Conservation (phyloP, 805 yeast species). For the Sporopachydermia quercuum region DNA sequence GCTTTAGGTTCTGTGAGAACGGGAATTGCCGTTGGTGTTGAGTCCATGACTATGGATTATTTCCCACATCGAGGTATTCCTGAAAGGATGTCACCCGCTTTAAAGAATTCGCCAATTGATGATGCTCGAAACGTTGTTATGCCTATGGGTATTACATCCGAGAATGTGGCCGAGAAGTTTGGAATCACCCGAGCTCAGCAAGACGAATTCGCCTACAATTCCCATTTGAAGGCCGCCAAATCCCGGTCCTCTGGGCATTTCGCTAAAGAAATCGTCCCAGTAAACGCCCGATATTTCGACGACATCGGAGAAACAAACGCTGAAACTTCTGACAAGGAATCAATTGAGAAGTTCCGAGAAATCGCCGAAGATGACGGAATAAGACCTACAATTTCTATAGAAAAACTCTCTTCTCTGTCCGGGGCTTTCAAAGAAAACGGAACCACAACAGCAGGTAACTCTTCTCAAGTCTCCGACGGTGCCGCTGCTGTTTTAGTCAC, state of each 20-base stretch:
- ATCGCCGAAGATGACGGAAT: conserved; percentile 20
- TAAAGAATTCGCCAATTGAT: conserved; percentile 14
- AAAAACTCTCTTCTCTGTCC: conserved; percentile 17
- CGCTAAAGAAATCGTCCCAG: conserved; percentile 64
- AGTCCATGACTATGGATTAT: conserved; percentile 26
- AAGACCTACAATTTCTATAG: conserved; percentile 15
- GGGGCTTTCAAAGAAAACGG: conserved; percentile 47
- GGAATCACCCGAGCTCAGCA: conserved; percentile 45
- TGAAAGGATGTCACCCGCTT: conserved; percentile 15
- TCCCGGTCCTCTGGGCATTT: conserved; percentile 50
- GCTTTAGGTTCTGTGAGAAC: conserved; percentile 18
- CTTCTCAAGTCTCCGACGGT: conserved; percentile 84
- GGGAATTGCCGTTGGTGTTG: conserved; percentile 28
- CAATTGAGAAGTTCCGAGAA: conserved; percentile 7
- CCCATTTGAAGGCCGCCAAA: conserved; percentile 55
- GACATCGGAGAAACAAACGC: conserved; percentile 9
- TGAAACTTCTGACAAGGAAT: conserved; percentile 6
- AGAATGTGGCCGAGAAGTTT: conserved; percentile 54
- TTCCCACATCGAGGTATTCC: conserved; percentile 26
- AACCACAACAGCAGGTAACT: conserved; percentile 85
- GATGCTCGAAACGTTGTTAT: conserved; percentile 54
- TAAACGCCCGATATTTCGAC: conserved; percentile 22
- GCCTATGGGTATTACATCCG: conserved; percentile 86
- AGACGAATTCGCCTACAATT: conserved; percentile 65
- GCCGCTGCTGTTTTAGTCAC: conserved; percentile 77